Conservation (phyloP, 305 asterid species). For the Fraxinus albicans region DNA sequence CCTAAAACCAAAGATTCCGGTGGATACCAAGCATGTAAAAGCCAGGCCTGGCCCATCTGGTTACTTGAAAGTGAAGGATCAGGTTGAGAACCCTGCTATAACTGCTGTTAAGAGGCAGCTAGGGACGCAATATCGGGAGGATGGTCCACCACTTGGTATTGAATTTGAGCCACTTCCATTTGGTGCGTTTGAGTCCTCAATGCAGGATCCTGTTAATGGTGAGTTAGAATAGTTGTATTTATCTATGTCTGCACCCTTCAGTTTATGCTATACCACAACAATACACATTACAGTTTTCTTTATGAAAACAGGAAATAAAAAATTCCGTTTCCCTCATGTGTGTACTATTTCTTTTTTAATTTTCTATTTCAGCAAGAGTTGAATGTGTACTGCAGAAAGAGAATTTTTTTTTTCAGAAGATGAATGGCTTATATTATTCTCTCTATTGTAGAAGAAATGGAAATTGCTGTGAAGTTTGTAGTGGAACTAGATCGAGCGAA, state of each 20-base stretch:
- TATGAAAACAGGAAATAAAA: neutral
- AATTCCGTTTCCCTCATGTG: neutral
- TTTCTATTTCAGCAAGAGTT: neutral
- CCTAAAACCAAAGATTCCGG: conserved; percentile 38
- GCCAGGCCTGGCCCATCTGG: conserved; percentile 72
- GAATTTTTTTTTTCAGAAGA: neutral
- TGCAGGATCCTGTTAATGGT: conserved; percentile 51
- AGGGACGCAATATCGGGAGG: conserved; percentile 67
- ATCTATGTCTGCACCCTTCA: neutral
- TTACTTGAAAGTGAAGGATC: conserved; percentile 73
- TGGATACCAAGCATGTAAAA: conserved; percentile 39
- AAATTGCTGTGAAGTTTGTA: neutral
- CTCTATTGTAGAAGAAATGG: neutral
- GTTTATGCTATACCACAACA: neutral
- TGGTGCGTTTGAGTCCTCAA: conserved; percentile 67
- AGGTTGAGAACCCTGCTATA: conserved; percentile 68
- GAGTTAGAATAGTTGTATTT: conserved; percentile 23
- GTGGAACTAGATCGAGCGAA: neutral
- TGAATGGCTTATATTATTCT: neutral
- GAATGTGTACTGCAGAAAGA: neutral
- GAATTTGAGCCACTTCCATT: conserved; percentile 88
- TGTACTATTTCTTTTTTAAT: neutral
- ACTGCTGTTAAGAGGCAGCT: conserved; percentile 84
- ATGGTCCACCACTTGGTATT: conserved; percentile 91
- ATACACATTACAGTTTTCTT: conserved; percentile 7